phyloP scores from a whole-genome alignment of 441 rosid genomes.

The Aquilaria agallochum region DNA sequence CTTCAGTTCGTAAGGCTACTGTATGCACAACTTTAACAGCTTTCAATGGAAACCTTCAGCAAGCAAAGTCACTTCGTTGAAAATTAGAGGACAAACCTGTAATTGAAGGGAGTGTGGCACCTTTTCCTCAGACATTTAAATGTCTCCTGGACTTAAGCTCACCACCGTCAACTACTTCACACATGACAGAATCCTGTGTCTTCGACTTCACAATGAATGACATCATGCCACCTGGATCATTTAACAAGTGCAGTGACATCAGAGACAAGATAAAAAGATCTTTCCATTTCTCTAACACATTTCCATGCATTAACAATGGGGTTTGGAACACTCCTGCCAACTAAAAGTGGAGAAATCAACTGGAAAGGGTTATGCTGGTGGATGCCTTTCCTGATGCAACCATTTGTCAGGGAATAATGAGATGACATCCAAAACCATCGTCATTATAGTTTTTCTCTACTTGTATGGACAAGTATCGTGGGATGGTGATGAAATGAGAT shows the following conservation, averaged over 20 bases:
- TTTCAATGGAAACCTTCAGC: conserved; percentile 82
- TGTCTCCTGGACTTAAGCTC: conserved; percentile 98
- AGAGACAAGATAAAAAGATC: background rate
- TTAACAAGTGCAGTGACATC: conserved; percentile 8
- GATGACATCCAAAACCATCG: too few relatives aligned
- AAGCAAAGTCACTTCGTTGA: conserved; percentile 13
- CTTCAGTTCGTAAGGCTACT: conserved; percentile 84
- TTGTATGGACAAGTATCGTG: too few relatives aligned
- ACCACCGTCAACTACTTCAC: conserved; percentile 98
- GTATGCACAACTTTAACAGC: conserved; percentile 99
- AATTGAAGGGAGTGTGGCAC: conserved; percentile 95
- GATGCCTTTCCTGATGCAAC: too few relatives aligned
- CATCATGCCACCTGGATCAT: conserved; percentile 93
- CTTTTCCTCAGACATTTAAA: conserved; percentile 93
- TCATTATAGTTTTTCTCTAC: too few relatives aligned
- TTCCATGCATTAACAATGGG: too few relatives aligned
- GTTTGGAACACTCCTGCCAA: too few relatives aligned
- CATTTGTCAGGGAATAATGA: too few relatives aligned
- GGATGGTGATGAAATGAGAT: too few relatives aligned
- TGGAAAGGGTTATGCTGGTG: too few relatives aligned
- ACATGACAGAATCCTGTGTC: conserved; percentile 89
- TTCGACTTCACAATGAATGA: conserved; percentile 85
- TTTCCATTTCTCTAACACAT: too few relatives aligned
- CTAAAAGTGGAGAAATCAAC: too few relatives aligned
- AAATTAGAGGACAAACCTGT: conserved; percentile 54